Evolutionary conservation across 371 early-diverging fungal species (phyloP).

Genomic region (Rhizopus microsporus): DNA sequence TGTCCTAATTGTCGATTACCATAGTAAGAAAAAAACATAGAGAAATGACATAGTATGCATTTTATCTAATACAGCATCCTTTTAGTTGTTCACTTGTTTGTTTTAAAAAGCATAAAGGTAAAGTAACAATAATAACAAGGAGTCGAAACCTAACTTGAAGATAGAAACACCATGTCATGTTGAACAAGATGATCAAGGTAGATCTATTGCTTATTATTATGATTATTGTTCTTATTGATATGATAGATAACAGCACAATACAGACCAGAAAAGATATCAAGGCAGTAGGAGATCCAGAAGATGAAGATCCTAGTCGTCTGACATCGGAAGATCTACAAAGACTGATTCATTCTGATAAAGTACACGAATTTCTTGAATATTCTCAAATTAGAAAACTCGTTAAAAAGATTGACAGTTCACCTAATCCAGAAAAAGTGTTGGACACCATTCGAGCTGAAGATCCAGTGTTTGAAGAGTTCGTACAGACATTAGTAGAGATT

Average conservation of each 20-base stretch:
- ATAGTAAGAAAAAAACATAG: conserved; percentile 29
- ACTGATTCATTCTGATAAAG: conserved; percentile 30
- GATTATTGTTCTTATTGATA: no score
- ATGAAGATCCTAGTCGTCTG: conserved; percentile 35
- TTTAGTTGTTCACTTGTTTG: conserved; percentile 43
- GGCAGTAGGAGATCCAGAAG: conserved; percentile 25
- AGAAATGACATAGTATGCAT: background rate
- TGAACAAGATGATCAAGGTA: background rate
- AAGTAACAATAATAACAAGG: background rate
- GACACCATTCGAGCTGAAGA: conserved; percentile 18
- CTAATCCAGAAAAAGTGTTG: conserved; percentile 31
- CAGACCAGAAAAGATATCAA: conserved; percentile 16
- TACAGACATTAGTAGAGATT: conserved; percentile 20
- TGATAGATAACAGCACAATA: conserved; percentile 2
- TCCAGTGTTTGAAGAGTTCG: conserved; percentile 26
- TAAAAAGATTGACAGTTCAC: conserved; percentile 27
- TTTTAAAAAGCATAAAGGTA: conserved; percentile 48
- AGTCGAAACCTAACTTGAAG: background rate
- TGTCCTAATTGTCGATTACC: conserved; percentile 40
- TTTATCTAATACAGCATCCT: no score
- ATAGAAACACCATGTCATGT: conserved; percentile 23
- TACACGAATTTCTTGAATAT: conserved; percentile 34
- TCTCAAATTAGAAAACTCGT: conserved; percentile 35
- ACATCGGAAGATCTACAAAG: conserved; percentile 21
- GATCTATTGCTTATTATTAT: background rate